Base-by-base conservation (phyloP, 768 basidiomycete genomes). In the Boletellus emodensis region DNA sequence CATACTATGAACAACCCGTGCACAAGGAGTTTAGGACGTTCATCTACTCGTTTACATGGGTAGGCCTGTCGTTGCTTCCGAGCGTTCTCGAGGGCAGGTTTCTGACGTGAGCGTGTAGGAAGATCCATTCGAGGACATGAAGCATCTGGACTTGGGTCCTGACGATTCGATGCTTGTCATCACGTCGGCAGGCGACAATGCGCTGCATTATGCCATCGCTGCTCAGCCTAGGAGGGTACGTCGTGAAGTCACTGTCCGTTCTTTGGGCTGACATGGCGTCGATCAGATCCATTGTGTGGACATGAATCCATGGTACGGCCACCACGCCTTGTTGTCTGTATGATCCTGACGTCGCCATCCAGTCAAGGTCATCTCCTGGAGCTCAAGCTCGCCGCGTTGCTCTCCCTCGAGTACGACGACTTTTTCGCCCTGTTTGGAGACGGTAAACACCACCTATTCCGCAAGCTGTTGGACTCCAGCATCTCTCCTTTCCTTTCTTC, bases 121-220 rank as follows among this genome's bases (percentile, higher is more conserved):
- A 3, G 20, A 90, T 61, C 88, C 88, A 0, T 75, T 76, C 6
- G 85, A 81, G 54, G 88, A 90, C 61, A 80, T 90, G 75, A 73
- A 76, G 54, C 74, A 80, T 58, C 70, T 90, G 6, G 61, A 81
- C 14, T 65, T 90, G 49, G 75, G 77, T 17, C 65, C 68, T 33
- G 74, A 83, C 12, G 87, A 90, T 67, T 76, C 80, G 1, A 76
- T 90, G 61, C 74, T 90, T 12, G 81, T 83, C 15, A 88, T 90
- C 58, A 89, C 87, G 1, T 83, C 81, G 44, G 88, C 85, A 3
- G 87, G 87, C 0, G 87, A 89, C 65, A 90, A 90, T 62, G 84
- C 85, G 3, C 71, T 90, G 33, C 86, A 89, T 62, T 90, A 90
- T 55, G 86, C 85, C 8, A 82, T 85, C 49, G 75, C 74, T n/a